Base-by-base conservation (phyloP, 495 filamentous ascomycete genomes). In the Friedmanniomyces simplex region DNA sequence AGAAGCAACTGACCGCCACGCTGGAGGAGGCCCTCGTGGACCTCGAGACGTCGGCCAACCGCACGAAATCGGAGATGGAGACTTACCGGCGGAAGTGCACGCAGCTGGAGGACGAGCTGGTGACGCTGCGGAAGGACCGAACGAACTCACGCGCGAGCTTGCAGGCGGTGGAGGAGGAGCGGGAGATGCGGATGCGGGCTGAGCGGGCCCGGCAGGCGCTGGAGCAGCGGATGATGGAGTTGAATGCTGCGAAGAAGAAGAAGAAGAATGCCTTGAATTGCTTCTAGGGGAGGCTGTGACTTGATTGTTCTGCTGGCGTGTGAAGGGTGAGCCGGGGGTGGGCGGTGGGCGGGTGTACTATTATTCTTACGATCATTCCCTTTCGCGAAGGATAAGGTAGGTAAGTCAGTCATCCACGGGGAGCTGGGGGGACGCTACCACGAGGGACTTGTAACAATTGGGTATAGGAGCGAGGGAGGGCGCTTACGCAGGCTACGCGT, bases 231-330 rank as follows among this genome's bases (percentile, higher is more conserved):
- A 96, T 98, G 91, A 61, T 58, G 48, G 64, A 63, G 49, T 62
- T 74, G 26, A 69, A 66, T 55, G 84, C 86, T 57, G 85, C 82
- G n/a, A 83, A 95, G 66, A 86, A 83, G 68, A 95, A 91, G 77
- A 95, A 96, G 82, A 89, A 88, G 77, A 93, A 93, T 82, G 88
- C 85, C 30, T 82, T 98, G 65, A 96, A 95, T 74, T 98, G 93
- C 77, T 98, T 98, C 74, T 98, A 86, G 51, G 20, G 21, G 16
- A 16, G 46, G 46, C 46, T 16, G 41, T 45, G 41, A 45, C 5
- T 3, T n/a, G 16, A 13, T 6, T 4, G 46, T 8, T 49, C 22
- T 26, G 25, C 22, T 26, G 25, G 21, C 3, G 46, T 49, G 46
- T 43, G 39, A 16, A 10, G 28, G 28, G 28, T n/a, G n/a, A n/a